These are phyloP conservation scores for Juglanconis sp. DNA, from an alignment of 2,329 filamentous ascomycete genomes.

Conservation along the genomic window DNA sequence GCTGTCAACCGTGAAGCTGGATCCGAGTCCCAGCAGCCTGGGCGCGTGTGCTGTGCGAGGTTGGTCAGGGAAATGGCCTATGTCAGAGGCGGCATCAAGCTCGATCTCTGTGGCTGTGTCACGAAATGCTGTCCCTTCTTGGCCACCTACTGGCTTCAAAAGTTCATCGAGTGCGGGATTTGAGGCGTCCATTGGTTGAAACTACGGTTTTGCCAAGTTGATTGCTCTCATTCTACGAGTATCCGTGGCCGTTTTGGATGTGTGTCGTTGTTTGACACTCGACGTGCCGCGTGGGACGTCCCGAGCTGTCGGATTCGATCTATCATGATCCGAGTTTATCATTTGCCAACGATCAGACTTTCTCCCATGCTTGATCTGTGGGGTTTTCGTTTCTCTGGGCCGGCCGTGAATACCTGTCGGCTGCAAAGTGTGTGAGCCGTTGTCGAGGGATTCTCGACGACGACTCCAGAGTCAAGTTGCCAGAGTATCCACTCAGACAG, in stretches of 20 bases:
- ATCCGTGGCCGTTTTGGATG: background rate
- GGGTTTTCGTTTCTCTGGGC: background rate
- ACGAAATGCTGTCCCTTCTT: background rate
- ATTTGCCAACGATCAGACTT: background rate
- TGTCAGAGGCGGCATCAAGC: background rate
- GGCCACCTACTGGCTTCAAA: background rate
- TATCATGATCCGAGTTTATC: background rate
- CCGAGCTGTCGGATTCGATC: slow-evolving; percentile 15
- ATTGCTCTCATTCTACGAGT: background rate
- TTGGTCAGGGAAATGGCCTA: background rate
- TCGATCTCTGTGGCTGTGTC: slow-evolving; percentile 12
- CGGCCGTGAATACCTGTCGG: background rate
- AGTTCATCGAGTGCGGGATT: background rate
- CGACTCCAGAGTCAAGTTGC: background rate
- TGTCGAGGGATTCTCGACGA: background rate
- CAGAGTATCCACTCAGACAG: background rate
- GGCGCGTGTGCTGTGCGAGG: slow-evolving; percentile 2
- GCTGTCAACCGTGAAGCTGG: background rate
- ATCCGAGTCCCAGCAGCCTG: background rate
- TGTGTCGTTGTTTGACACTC: slow-evolving; percentile 5
- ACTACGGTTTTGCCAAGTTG: background rate
- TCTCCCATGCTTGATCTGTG: background rate
- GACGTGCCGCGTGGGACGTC: slow-evolving; percentile 11
- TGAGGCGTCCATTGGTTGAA: background rate
- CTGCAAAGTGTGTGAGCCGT: background rate